Evolutionary conservation across 805 yeast genomes (phyloP), one percentile per base, ranked within the genome.

Genomic region (Suhomyces pyralidae): DNA sequence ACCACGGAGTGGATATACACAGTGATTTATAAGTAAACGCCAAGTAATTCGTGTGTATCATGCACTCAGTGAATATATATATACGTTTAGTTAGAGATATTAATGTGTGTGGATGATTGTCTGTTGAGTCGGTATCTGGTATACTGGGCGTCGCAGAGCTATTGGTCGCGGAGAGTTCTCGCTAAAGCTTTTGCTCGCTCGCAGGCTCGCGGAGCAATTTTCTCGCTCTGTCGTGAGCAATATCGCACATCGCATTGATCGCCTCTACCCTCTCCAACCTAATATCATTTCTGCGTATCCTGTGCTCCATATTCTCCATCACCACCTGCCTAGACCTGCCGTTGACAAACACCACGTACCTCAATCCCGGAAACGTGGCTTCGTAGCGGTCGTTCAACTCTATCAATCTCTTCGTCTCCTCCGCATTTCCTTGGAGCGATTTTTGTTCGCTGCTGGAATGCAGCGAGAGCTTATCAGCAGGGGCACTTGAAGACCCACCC

Each of bases 331-430:
- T 76, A 2, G 84, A 66, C 57, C 97, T 74, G 1, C 96, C 97
- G 68, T 90, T 89, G 14, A 91, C 97, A 68, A 92, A 91, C 7
- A 89, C 90, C 9, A 91, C 97, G 65, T 88, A 91, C 45, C 91
- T 75, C 50, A 92, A 78, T 1, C 97, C 86, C 0, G 85, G 84
- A 52, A 80, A 82, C 1, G 71, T 66, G 24, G 61, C 58, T 64
- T 90, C 97, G 67, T 91, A 91, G 46, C 60, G 58, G 0, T 73
- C 76, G 63, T 90, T 90, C 58, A 86, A 68, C 12, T 73, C 64
- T 2, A 68, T 67, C 50, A 92, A 76, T 58, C 72, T 73, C 26
- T 61, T 63, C 1, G 84, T 78, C 55, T 84, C 84, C 52, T 79
- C 71, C 26, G 74, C 79, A 8, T 78, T 63, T 4, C 75, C 76